Conservation (phyloP, 768 basidiomycete species). For the Termitomyces eurrhizus region DNA sequence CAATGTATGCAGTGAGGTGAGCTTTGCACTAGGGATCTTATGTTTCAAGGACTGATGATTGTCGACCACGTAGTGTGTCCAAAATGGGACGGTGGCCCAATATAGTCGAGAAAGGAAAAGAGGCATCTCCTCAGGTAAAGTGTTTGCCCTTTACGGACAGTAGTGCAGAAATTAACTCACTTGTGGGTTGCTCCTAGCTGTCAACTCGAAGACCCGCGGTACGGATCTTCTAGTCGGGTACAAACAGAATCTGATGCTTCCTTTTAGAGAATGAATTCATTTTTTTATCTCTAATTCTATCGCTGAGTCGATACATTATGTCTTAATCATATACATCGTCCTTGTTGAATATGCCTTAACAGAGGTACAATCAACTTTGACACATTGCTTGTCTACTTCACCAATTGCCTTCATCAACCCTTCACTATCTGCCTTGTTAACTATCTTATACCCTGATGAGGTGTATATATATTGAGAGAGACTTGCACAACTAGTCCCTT, state of each 20-base stretch:
- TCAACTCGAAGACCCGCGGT: conserved; percentile 1
- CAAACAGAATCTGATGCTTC: too few species aligned
- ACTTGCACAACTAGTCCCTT: too few species aligned
- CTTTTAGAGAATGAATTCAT: conserved; percentile 2
- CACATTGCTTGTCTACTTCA: too few species aligned
- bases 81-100: neutral
- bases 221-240: neutral
- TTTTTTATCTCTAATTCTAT: neutral
- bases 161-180: neutral
- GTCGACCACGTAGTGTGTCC: neutral
- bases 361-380: too few species aligned
- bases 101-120: neutral
- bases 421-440: too few species aligned
- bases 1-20: neutral
- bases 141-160: neutral
- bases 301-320: neutral
- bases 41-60: neutral
- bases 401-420: too few species aligned
- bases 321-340: neutral
- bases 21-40: neutral
- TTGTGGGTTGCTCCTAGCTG: neutral
- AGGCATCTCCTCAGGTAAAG: neutral
- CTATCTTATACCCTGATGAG: too few species aligned
- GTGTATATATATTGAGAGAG: too few species aligned
- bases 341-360: too few species aligned